Evolutionary conservation across 257 asterid species (phyloP).

Genomic region (Gardenia jasminoides): DNA sequence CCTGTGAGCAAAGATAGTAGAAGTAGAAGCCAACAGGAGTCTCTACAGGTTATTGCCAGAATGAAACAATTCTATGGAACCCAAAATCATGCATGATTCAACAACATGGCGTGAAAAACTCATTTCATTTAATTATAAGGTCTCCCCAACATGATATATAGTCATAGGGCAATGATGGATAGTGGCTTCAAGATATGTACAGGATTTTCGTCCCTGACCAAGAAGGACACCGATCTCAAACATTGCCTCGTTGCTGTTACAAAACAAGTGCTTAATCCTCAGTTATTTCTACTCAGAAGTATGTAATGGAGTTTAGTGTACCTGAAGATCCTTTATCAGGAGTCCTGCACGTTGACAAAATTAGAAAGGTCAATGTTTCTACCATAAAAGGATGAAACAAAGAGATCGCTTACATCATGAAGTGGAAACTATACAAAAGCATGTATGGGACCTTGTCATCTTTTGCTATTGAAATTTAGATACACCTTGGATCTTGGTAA

Average conservation of each 20-base stretch:
- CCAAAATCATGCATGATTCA: neutral
- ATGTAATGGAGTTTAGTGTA: constrained; percentile 23
- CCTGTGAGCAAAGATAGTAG: neutral
- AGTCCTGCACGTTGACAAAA: constrained; percentile 47
- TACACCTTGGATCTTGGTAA: neutral
- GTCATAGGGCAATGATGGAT: neutral
- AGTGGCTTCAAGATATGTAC: neutral
- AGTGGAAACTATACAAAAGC: neutral
- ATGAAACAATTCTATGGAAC: neutral
- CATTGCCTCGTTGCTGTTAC: neutral
- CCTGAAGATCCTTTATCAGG: constrained; percentile 41
- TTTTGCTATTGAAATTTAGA: neutral
- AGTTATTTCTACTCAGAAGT: neutral
- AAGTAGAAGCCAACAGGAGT: neutral
- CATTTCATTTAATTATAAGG: neutral
- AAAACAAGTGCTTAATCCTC: neutral
- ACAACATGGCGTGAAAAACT: neutral
- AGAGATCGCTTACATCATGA: neutral
- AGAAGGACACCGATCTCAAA: neutral
- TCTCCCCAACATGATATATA: neutral
- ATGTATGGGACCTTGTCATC: neutral
- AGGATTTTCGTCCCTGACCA: neutral
- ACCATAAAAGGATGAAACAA: neutral
- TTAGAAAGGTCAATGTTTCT: constrained; percentile 16
- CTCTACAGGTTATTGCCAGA: neutral